A percentile compares a stretch with the other conserved stretches of the same genome.
Conservation (phyloP, 495 filamentous ascomycete genomes). For the Diplogelasinospora grovesii region DNA sequence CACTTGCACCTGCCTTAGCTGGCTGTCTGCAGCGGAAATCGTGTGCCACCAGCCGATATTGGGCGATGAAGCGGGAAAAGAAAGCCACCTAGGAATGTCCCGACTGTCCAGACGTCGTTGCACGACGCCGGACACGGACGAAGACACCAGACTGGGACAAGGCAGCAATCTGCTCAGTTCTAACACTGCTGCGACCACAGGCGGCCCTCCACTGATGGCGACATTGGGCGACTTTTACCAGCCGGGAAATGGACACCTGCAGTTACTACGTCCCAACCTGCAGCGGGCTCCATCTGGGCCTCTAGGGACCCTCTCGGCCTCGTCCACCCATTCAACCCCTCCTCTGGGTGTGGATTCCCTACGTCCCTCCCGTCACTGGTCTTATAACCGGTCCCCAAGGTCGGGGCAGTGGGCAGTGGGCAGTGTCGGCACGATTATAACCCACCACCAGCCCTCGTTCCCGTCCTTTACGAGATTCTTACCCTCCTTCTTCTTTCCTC, state of each 20-base stretch:
- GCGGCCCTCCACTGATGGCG: conserved; percentile 10
- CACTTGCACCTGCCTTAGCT: too few species aligned
- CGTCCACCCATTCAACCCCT: background rate
- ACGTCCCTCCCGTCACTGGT: background rate
- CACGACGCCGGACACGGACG: background rate
- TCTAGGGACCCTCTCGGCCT: background rate
- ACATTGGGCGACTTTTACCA: conserved; percentile 12
- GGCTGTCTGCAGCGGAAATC: conserved; percentile 1
- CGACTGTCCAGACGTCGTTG: conserved; percentile 1
- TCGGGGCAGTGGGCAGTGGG: conserved; percentile 15
- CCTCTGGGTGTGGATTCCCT: conserved; percentile 4
- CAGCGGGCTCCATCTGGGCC: conserved; percentile 8
- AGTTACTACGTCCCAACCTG: conserved; percentile 2
- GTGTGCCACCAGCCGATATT: background rate
- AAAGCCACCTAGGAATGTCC: conserved; percentile 4
- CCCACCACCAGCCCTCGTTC: conserved; percentile 28
- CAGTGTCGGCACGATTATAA: conserved; percentile 33
- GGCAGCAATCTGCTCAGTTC: too few species aligned
- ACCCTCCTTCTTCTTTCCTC: conserved; percentile 43
- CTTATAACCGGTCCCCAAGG: background rate
- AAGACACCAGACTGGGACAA: background rate
- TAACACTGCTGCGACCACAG: background rate
- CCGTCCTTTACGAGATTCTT: conserved; percentile 36
- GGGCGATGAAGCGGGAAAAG: background rate
- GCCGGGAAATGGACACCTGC: conserved; percentile 4